Evolutionary conservation across 2,329 filamentous ascomycete genomes (phyloP), one percentile per base, ranked within the genome.

Genomic region (Colletotrichum brevisporum): DNA sequence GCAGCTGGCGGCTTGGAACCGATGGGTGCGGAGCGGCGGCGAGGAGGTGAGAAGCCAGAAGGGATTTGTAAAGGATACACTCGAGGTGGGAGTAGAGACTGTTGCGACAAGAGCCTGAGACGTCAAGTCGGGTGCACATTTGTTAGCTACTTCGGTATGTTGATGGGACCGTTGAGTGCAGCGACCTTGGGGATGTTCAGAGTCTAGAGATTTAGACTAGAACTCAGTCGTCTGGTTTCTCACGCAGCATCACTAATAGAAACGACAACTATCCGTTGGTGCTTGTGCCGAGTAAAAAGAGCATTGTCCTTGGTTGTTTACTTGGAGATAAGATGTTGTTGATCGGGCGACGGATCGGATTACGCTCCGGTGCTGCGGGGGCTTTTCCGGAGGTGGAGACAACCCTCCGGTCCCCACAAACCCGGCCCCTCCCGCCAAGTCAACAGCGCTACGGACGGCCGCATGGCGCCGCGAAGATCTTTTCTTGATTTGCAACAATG

Each of bases 1-100:
- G 72, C 77, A 82, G 72, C 63, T 85, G 12, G 71, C 74, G 5
- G 76, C 80, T 12, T 85, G 81, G 81, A 85, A 86, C 64, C 63
- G 53, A 39, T 68, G 47, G 53, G 63, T 67, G 50, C 63, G 27
- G 45, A 69, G 56, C 13, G 62, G 54, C 47, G 57, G 63, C 50
- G 58, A 61, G 10, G 18, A 54, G 26, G 54, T 63, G 21, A 63
- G 62, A 15, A 63, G 47, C 12, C 48, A 58, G 18, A 65, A 54
- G 41, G 64, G 60, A 27, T 16, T 71, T 16, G 39, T 71, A 9
- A 59, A 66, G 16, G 67, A 70, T 13, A 55, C 70, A 21, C 31
- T 70, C 8, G 57, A 70, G 36, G 62, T 70, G 6, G 67, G 58
- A 5, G 58, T 48, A 26, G 70, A 71, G 50, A 67, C 70, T 50